phyloP scores from a whole-genome alignment of 2,329 filamentous ascomycete genomes.

The Penicillium crustosum region DNA sequence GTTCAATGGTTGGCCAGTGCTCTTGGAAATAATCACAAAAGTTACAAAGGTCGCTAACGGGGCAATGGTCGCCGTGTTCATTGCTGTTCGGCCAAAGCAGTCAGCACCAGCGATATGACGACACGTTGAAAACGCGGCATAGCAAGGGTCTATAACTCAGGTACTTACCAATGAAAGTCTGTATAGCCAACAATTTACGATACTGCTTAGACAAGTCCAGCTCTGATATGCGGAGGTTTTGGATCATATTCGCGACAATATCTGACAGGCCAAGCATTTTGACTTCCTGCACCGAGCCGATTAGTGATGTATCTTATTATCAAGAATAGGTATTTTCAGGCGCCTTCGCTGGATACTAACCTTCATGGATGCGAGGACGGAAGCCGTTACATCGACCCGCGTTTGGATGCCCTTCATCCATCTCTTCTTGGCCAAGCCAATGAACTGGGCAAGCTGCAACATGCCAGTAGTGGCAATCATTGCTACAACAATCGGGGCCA shows the following conservation, averaged over 20 bases:
- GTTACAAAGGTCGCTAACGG: neutral
- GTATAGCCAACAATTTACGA: neutral
- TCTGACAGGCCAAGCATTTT: neutral
- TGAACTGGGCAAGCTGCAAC: neutral
- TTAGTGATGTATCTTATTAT: neutral
- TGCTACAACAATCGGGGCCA: neutral
- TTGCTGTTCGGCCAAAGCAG: neutral
- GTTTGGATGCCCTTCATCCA: neutral
- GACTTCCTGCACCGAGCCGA: neutral
- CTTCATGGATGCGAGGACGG: neutral
- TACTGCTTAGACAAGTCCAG: neutral
- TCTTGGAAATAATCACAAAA: neutral
- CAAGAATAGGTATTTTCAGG: neutral
- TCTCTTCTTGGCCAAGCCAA: neutral
- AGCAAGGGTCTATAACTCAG: neutral
- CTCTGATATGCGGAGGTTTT: neutral
- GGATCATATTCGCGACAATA: neutral
- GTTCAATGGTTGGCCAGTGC: neutral
- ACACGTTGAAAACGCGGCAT: neutral
- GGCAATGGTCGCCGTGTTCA: neutral
- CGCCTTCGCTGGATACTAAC: neutral
- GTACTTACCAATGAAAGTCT: neutral
- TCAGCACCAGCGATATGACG: neutral
- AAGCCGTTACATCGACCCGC: neutral
- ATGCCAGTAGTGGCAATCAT: neutral